Evolutionary conservation across 495 filamentous ascomycete genomes (phyloP), one percentile per base, ranked within the genome.

Genomic region (Cercophora samala): DNA sequence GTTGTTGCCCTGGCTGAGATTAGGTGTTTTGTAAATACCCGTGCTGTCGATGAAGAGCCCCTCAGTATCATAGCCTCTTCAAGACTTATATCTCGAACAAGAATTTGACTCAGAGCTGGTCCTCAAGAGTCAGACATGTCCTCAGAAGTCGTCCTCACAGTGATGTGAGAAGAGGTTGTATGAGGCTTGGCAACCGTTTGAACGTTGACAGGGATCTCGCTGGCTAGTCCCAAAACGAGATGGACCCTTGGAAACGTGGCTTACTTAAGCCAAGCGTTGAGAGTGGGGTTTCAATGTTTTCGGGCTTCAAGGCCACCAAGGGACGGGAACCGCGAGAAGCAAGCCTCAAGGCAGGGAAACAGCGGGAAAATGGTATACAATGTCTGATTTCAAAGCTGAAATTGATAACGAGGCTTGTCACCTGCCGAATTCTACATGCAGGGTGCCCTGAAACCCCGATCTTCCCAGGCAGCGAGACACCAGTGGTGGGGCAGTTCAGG

Each of bases 51-150:
- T 29, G 51, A 24, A 3, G 51, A 62, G 24, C 46, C 37, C 19
- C 52, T 62, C 29, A 69, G 24, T 62, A 63, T 73, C 73, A 70
- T 72, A 42, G 4, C 63, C 63, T 11, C 11, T 51, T 26, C 37
- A 62, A 29, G 18, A 51, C 19, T 8, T 42, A 1, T 23, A 17
- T 24, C 6, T 61, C 64, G 62, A 61, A 42, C 60, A 29, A 23
- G n/a, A 5, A 46, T 22, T 55, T 63, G 63, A 65, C 63, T 65
- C 63, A 55, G 29, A 59, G 46, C 21, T 54, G 64, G 64, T 65
- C 64, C 64, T 65, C 64, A 65, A 26, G 55, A 51, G 22, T 62
- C 60, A 62, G 60, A 19, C 26, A 62, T 42, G 65, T 63, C 65
- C 65, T 67, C 65, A 63, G n/a, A 32, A 3, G 23, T 56, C 15